Percentiles rank a stretch among this genome's conserved stretches.
These are phyloP conservation scores for Deinandra increscens DNA, from an alignment of 129 eudicot genomes.

Conservation along the genomic window DNA sequence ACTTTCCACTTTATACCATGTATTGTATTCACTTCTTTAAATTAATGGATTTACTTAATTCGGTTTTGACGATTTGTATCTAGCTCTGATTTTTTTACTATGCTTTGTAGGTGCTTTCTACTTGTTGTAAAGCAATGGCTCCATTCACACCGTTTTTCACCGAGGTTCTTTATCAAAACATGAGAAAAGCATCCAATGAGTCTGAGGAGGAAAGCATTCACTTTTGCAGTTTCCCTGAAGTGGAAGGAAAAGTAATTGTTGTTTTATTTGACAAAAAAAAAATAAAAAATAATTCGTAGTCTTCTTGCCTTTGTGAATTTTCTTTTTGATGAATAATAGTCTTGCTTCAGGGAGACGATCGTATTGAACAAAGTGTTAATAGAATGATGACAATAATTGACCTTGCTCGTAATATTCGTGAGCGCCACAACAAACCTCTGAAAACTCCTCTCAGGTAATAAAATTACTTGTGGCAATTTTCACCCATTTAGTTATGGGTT, in stretches of 20 bases:
- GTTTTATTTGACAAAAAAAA: background rate
- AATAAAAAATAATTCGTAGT: background rate
- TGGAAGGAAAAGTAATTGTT: constrained; percentile 57
- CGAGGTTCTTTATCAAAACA: constrained; percentile 75
- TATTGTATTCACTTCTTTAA: constrained; percentile 16
- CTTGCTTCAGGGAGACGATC: constrained; percentile 57
- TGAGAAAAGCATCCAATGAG: constrained; percentile 53
- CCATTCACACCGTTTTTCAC: constrained; percentile 95
- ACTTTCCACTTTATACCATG: constrained; percentile 83
- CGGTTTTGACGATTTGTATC: background rate
- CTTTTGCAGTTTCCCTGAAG: constrained; percentile 74
- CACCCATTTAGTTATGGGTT: background rate
- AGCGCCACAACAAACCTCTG: constrained; percentile 87
- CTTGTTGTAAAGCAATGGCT: constrained; percentile 87
- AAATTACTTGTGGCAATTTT: background rate
- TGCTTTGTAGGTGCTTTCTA: constrained; percentile 57
- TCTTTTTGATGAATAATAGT: background rate
- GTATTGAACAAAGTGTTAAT: constrained; percentile 79
- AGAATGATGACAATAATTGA: constrained; percentile 87
- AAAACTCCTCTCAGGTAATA: constrained; percentile 75
- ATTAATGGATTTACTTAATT: background rate
- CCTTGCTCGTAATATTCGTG: constrained; percentile 85
- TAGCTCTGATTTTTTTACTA: background rate
- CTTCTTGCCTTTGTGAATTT: background rate
- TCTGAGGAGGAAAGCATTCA: constrained; percentile 90